Evolutionary conservation across 1,139 yeast genomes (phyloP).

Genomic region (Pichia cactophila): DNA sequence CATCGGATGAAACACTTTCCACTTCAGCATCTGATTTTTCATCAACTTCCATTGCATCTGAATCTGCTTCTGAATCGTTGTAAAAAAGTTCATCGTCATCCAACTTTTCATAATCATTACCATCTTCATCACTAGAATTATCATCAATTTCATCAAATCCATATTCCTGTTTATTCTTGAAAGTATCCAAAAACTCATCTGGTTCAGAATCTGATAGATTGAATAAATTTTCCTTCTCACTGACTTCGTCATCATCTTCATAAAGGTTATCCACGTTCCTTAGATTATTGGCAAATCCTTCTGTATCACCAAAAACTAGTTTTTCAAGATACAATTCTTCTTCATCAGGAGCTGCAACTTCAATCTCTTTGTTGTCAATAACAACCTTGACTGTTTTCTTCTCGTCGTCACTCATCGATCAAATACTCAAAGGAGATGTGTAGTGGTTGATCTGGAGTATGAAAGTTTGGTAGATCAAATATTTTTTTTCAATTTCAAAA

Average conservation of each 20-base stretch:
- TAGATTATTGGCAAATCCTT: slow-evolving; percentile 67
- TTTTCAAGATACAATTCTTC: slow-evolving; percentile 76
- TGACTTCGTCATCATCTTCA: slow-evolving; percentile 33
- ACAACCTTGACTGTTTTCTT: slow-evolving; percentile 3
- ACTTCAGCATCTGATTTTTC: slow-evolving; percentile 28
- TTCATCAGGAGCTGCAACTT: slow-evolving; percentile 62
- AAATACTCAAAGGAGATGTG: no score
- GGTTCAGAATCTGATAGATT: slow-evolving; percentile 25
- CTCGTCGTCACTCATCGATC: slow-evolving; percentile 9
- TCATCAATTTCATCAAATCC: slow-evolving; percentile 29
- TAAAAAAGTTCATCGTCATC: slow-evolving; percentile 59
- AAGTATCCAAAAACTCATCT: slow-evolving; percentile 25
- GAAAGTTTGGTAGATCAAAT: neutral
- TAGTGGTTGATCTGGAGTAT: no score
- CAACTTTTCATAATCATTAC: slow-evolving; percentile 31
- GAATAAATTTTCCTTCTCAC: slow-evolving; percentile 13
- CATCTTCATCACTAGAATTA: slow-evolving; percentile 28
- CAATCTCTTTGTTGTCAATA: slow-evolving; percentile 13
- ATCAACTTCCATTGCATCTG: slow-evolving; percentile 38
- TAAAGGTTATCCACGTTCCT: slow-evolving; percentile 51
- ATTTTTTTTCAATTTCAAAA: neutral
- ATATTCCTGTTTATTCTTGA: slow-evolving; percentile 19
- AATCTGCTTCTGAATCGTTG: slow-evolving; percentile 45
- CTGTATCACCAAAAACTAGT: slow-evolving; percentile 82
- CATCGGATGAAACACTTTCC: slow-evolving; percentile 23